A percentile compares a stretch with the other conserved stretches of the same genome.
phyloP scores from a whole-genome alignment of 495 filamentous ascomycete genomes.

The Hapsidospora chrysogenum region DNA sequence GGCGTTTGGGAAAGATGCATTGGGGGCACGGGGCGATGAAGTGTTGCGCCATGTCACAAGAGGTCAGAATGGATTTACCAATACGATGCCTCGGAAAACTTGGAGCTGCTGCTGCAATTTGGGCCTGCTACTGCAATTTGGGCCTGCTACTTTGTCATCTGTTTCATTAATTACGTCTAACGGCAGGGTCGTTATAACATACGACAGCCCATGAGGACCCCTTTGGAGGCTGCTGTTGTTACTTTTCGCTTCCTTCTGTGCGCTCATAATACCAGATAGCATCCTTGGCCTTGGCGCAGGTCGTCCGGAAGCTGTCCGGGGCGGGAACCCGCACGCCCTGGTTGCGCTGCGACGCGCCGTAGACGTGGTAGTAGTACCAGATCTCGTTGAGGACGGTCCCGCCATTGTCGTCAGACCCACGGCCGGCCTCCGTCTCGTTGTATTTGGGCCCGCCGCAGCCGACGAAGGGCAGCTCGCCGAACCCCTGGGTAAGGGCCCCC shows the following conservation, averaged over 20 bases:
- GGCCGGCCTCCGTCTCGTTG: slow-evolving; percentile 29
- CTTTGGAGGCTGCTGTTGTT: too few species aligned
- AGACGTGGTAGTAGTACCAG: slow-evolving; percentile 33
- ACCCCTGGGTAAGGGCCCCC: slow-evolving; percentile 13
- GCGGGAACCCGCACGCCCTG: slow-evolving; percentile 22
- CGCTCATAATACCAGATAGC: slow-evolving; percentile 27
- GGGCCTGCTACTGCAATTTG: too few species aligned
- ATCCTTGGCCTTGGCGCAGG: slow-evolving; percentile 21
- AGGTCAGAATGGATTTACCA: too few species aligned
- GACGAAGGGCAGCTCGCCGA: slow-evolving; percentile 26
- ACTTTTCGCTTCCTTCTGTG: slow-evolving; percentile 9
- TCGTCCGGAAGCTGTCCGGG: slow-evolving; percentile 14
- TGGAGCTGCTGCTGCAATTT: background rate
- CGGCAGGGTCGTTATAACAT: too few species aligned
- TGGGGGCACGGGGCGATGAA: too few species aligned
- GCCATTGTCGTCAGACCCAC: slow-evolving; percentile 24
- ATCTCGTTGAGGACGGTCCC: slow-evolving; percentile 26
- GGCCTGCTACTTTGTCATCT: too few species aligned
- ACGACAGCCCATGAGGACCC: too few species aligned
- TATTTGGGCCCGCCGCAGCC: slow-evolving; percentile 29
- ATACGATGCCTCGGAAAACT: too few species aligned
- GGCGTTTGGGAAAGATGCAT: background rate
- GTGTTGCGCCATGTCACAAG: too few species aligned
- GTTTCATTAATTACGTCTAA: too few species aligned
- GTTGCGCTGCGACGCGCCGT: slow-evolving; percentile 25